Evolutionary conservation across 371 early-diverging fungal genomes (phyloP).

Genomic region (Apophysomyces ossiformis): DNA sequence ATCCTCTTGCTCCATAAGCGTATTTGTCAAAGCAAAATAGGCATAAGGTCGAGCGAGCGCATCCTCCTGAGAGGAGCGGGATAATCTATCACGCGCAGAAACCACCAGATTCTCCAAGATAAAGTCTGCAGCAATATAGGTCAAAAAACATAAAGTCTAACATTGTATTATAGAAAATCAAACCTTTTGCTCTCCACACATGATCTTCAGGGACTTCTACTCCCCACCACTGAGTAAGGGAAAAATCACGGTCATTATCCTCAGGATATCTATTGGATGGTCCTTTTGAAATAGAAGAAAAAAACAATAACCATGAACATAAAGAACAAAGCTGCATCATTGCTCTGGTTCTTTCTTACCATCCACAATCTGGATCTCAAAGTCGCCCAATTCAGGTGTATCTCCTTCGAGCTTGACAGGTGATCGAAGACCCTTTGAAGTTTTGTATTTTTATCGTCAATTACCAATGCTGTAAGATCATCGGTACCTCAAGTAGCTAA

Average conservation of each 20-base stretch:
- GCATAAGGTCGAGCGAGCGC: conserved; percentile 30
- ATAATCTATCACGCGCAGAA: conserved; percentile 28
- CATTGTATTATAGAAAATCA: background rate
- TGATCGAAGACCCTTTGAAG: conserved; percentile 43
- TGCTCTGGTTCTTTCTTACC: conserved; percentile 29
- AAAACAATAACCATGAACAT: background rate
- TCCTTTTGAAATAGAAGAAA: conserved; percentile 18
- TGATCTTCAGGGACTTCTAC: conserved; percentile 40
- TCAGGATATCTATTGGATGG: conserved; percentile 34
- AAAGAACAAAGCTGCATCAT: background rate
- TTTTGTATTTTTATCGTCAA: no score
- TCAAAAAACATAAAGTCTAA: background rate
- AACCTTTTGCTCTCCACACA: conserved; percentile 58
- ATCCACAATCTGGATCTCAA: conserved; percentile 63
- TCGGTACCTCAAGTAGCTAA: conserved; percentile 18
- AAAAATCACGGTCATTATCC: conserved; percentile 34
- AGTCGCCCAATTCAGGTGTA: conserved; percentile 68
- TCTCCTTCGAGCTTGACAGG: conserved; percentile 60
- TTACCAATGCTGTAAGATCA: no score
- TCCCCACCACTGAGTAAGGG: conserved; percentile 55
- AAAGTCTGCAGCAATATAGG: conserved; percentile 25
- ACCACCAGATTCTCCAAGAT: conserved; percentile 28
- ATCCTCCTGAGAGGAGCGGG: conserved; percentile 25
- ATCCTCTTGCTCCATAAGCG: conserved; percentile 36
- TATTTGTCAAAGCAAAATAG: conserved; percentile 44